Percentiles rank a stretch among this genome's conserved stretches.
phyloP scores from a whole-genome alignment of 768 basidiomycete genomes.

The Boletus rufocinnamomeus region DNA sequence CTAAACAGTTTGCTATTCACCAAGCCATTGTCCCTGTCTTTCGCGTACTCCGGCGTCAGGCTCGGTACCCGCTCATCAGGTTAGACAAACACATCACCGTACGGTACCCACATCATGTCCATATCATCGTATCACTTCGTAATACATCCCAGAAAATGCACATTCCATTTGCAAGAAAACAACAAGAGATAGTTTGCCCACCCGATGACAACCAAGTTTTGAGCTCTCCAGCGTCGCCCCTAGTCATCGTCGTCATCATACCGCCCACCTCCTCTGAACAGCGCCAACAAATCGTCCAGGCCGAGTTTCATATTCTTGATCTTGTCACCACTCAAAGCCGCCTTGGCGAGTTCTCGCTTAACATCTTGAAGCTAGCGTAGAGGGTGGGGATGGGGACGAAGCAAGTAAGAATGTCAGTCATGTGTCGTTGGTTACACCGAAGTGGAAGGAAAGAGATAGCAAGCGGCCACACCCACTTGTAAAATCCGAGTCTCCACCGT shows the following conservation, averaged over 20 bases:
- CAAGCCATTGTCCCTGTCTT: not conserved
- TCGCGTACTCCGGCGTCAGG: not conserved
- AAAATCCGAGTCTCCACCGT: slow-evolving; percentile 91
- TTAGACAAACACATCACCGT: not conserved
- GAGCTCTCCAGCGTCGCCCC: not conserved
- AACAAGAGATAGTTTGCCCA: not conserved
- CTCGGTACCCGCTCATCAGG: not conserved
- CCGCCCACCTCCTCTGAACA: slow-evolving; percentile 63
- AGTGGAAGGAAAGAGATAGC: not conserved
- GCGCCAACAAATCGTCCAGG: slow-evolving; percentile 80
- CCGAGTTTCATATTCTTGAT: slow-evolving; percentile 82
- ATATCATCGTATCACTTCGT: not conserved
- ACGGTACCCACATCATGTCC: not conserved
- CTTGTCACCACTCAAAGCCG: slow-evolving; percentile 87
- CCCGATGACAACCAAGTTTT: not conserved
- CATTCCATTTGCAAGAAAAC: not conserved
- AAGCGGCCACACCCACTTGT: slow-evolving; percentile 41
- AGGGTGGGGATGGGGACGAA: slow-evolving; percentile 24
- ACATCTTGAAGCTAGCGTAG: slow-evolving; percentile 75
- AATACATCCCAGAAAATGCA: not conserved
- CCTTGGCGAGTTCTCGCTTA: slow-evolving; percentile 82
- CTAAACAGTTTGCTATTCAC: no score
- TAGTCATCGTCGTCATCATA: slow-evolving; percentile 54
- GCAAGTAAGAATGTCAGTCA: slow-evolving; percentile 4
- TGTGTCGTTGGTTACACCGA: not conserved